Conservation (phyloP, 1,139 yeast species). For the Arxiozyma slooffiae region DNA sequence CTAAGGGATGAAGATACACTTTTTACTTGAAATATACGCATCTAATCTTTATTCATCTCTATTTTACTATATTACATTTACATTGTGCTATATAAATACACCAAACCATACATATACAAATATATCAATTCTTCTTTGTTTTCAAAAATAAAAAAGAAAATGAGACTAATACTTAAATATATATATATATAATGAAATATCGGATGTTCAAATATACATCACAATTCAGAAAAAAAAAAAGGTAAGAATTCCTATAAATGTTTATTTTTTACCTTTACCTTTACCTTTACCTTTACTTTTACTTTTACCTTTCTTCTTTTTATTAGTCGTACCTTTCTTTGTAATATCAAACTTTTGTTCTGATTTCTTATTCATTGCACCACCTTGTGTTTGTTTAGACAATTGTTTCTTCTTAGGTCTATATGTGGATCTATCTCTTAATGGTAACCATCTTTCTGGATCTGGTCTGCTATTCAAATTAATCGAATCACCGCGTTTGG, state of each 20-base stretch:
- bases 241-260: background rate
- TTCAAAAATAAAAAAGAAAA: background rate
- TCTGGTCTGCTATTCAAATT: conserved; percentile 35
- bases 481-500: conserved; percentile 31
- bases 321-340: conserved; percentile 33
- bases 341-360: conserved; percentile 37
- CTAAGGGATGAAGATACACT: conserved; percentile 95
- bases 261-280: conserved; percentile 30
- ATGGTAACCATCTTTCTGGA: conserved; percentile 83
- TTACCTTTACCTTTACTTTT: conserved; percentile 16
- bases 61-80: background rate
- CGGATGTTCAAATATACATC: background rate
- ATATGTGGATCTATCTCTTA: conserved; percentile 75
- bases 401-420: conserved; percentile 57
- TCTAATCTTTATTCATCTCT: background rate
- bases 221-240: background rate
- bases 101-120: background rate
- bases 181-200: background rate
- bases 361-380: conserved; percentile 47
- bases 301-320: conserved; percentile 31
- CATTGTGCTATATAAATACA: background rate
- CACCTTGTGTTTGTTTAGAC: conserved; percentile 58
- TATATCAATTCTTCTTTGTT: background rate
- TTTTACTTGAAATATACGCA: conserved; percentile 49
- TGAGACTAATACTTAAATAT: background rate